phyloP scores from a whole-genome alignment of 768 basidiomycete species.

The Hypholoma sublateritium region DNA sequence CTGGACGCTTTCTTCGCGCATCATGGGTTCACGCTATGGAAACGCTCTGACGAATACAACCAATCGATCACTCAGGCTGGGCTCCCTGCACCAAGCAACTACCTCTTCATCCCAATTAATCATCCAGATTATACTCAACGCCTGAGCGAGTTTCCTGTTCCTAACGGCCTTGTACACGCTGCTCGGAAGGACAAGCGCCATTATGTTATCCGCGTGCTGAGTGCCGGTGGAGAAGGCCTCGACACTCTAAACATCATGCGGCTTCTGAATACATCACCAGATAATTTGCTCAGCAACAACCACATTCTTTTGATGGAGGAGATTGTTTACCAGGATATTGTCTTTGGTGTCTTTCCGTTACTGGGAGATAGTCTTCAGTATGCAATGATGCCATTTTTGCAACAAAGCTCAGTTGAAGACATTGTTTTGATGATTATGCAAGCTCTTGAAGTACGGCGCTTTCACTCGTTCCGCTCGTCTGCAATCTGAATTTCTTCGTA shows the following conservation, averaged over 20 bases:
- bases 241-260: neutral
- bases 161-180: neutral
- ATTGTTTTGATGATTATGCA: too few species aligned
- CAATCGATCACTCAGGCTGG: neutral
- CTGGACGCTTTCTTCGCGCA: neutral
- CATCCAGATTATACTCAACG: neutral
- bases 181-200: neutral
- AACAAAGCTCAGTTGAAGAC: too few species aligned
- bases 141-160: neutral
- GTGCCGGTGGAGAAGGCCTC: neutral
- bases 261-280: neutral
- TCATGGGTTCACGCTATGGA: neutral
- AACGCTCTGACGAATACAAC: neutral
- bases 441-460: too few species aligned
- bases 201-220: neutral
- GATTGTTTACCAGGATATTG: neutral
- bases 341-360: neutral
- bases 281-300: neutral
- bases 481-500: too few species aligned
- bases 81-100: neutral
- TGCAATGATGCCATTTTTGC: too few species aligned
- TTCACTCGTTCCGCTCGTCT: too few species aligned
- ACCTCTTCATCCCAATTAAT: neutral
- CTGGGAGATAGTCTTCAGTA: too few species aligned
- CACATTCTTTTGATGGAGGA: neutral